phyloP scores from a whole-genome alignment of 1,284 basidiomycete species.

The Mrakiaceae sp. region DNA sequence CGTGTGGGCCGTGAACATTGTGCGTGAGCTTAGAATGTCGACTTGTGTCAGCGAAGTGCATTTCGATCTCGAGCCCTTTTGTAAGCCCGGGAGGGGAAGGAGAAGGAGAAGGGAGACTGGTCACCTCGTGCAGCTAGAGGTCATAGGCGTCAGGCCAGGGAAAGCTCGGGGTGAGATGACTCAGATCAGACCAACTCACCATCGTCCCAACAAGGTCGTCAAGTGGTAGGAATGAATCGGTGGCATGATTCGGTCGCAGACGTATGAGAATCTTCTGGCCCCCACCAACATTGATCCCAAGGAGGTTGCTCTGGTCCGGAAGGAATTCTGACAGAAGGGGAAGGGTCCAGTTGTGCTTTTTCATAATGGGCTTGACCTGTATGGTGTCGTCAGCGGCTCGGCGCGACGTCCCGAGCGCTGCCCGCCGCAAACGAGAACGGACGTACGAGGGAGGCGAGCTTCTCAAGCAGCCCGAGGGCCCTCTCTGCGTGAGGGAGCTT shows the following conservation, averaged over 20 bases:
- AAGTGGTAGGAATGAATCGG: conserved; percentile 60
- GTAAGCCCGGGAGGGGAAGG: neutral
- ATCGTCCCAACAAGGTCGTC: conserved; percentile 50
- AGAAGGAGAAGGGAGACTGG: neutral
- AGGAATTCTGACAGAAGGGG: conserved; percentile 68
- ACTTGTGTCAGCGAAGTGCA: too few relatives aligned
- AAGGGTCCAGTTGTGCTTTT: conserved; percentile 63
- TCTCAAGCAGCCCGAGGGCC: conserved; percentile 47
- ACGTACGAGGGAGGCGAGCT: conserved; percentile 46
- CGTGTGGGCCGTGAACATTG: conserved; percentile 75
- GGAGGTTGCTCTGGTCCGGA: conserved; percentile 56
- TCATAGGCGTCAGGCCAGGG: neutral
- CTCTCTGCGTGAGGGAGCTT: conserved; percentile 30
- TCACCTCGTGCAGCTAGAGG: neutral
- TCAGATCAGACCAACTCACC: conserved; percentile 22
- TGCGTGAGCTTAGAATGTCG: conserved; percentile 54
- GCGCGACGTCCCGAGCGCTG: too few relatives aligned
- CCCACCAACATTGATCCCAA: conserved; percentile 55
- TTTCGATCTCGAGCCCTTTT: too few relatives aligned
- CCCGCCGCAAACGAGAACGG: neutral
- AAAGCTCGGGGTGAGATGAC: neutral
- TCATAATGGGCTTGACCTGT: conserved; percentile 79
- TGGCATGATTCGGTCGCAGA: conserved; percentile 55
- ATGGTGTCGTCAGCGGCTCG: neutral
- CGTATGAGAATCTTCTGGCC: conserved; percentile 71